Evolutionary conservation across 371 early-diverging fungal species (phyloP), one percentile per base, ranked within the genome.

Genomic region (Mortierella sp.): DNA sequence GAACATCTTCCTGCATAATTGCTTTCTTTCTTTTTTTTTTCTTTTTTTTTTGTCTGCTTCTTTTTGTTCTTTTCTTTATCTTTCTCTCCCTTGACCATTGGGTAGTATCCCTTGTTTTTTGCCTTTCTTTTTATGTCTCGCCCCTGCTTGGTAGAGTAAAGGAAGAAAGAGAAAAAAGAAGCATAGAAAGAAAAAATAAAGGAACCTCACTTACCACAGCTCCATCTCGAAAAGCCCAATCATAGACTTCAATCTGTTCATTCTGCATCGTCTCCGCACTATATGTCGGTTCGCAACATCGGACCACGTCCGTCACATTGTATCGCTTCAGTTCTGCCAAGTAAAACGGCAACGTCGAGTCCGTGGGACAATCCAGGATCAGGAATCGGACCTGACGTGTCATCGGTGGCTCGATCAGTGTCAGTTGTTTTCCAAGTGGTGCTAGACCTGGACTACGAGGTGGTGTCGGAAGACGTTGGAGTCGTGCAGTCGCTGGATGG

Each of bases 281-380:
- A 68, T 96, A 96, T 2, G 95, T 94, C 16, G 95, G 93, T 73
- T 95, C 94, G 76, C 95, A 95, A 15, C 93, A 94, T 15, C 95
- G 88, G 7, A 94, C 93, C 7, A 94, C 89, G 62, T 93, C 91
- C 6, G 90, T 89, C 48, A 93, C 95, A 57, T 87, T 79, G 45
- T 89, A 83, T 37, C 85, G 80, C 18, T 79, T 71, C 70, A 95
- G 89, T 72, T 94, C 87, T 62, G 87, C 84, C 21, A 92, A 58
- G 72, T 96, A 96, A 16, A 89, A 81, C 2, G 85, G 83, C 25
- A 96, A 76, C 7, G 89, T 94, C 57, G 88, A 79, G 73, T 93
- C 91, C 26, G 95, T 91, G 0, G 97, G 96, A 44, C 93, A 91
- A 75, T 96, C 96, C 71, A 95, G 87, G 57, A 96, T 91, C 30